Evolutionary conservation across 768 basidiomycete genomes (phyloP).

Genomic region (Tephrocybe sp.): DNA sequence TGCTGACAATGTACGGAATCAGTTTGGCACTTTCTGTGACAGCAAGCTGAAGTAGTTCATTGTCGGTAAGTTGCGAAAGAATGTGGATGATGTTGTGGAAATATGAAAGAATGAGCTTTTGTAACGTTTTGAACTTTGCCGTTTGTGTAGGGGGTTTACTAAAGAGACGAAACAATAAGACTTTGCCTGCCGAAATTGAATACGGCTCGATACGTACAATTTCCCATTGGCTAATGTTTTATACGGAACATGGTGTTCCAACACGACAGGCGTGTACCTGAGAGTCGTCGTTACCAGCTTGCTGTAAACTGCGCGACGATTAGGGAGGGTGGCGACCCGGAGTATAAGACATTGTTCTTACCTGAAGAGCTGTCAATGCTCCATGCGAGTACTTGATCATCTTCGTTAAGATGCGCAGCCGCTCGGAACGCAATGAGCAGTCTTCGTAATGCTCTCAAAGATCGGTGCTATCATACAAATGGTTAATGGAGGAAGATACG

Average conservation of each 20-base stretch:
- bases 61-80: constrained; percentile 70
- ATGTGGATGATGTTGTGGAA: constrained; percentile 85
- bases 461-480: constrained; percentile 59
- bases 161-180: constrained; percentile 9
- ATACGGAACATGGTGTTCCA: constrained; percentile 85
- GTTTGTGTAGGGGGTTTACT: constrained; percentile 87
- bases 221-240: constrained; percentile 80
- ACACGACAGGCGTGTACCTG: constrained; percentile 85
- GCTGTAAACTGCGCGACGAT: constrained; percentile 69
- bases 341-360: constrained; percentile 28
- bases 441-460: constrained; percentile 78
- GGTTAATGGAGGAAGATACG: neutral
- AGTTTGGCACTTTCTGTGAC: constrained; percentile 85
- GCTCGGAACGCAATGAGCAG: constrained; percentile 88
- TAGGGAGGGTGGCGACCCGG: constrained; percentile 7
- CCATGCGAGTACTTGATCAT: constrained; percentile 77
- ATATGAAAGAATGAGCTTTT: constrained; percentile 85
- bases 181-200: neutral
- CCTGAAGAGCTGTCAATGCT: constrained; percentile 79
- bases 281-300: constrained; percentile 87
- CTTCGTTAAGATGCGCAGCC: constrained; percentile 87
- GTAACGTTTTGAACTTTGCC: constrained; percentile 76
- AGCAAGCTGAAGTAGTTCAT: constrained; percentile 63
- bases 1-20: constrained; percentile 82
- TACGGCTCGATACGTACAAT: constrained; percentile 62